Evolutionary conservation across 1,284 basidiomycete species (phyloP).

Genomic region (Ceratobasidium sp.): DNA sequence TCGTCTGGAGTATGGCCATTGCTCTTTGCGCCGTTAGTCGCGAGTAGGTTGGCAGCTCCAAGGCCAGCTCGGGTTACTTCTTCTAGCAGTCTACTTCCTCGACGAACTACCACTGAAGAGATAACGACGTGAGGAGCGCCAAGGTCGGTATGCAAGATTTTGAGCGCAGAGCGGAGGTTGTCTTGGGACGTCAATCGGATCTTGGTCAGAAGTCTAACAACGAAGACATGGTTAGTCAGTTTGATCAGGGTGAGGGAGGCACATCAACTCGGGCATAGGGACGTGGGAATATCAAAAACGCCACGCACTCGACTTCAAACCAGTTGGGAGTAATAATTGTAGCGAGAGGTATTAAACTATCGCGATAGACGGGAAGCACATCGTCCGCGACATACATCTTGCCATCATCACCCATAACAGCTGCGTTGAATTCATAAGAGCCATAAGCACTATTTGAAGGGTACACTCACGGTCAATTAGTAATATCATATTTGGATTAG

Average conservation of each 20-base stretch:
- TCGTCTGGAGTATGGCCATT: conserved; percentile 53
- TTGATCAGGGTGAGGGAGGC: neutral
- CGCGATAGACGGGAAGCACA: conserved; percentile 90
- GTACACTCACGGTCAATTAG: conserved; percentile 85
- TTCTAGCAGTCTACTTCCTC: conserved; percentile 7
- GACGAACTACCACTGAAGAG: conserved; percentile 77
- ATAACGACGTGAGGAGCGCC: conserved; percentile 90
- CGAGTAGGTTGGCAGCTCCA: neutral
- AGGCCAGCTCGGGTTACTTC: conserved; percentile 13
- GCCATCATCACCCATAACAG: conserved; percentile 92
- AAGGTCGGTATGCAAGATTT: conserved; percentile 80
- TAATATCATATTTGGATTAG: conserved; percentile 79
- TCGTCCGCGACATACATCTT: conserved; percentile 89
- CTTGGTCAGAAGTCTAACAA: conserved; percentile 77
- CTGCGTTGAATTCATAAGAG: conserved; percentile 57
- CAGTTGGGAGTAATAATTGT: conserved; percentile 98
- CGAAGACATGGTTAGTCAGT: neutral
- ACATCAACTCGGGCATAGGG: neutral
- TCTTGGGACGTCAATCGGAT: conserved; percentile 74
- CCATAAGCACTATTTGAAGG: too few species aligned
- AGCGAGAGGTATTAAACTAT: conserved; percentile 79
- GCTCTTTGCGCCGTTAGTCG: neutral
- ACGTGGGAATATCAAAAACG: conserved; percentile 8
- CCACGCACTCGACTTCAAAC: conserved; percentile 93
- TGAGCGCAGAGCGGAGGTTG: conserved; percentile 79